Base-by-base conservation (phyloP, 495 filamentous ascomycete genomes). In the Barbatosphaeria neglecta region DNA sequence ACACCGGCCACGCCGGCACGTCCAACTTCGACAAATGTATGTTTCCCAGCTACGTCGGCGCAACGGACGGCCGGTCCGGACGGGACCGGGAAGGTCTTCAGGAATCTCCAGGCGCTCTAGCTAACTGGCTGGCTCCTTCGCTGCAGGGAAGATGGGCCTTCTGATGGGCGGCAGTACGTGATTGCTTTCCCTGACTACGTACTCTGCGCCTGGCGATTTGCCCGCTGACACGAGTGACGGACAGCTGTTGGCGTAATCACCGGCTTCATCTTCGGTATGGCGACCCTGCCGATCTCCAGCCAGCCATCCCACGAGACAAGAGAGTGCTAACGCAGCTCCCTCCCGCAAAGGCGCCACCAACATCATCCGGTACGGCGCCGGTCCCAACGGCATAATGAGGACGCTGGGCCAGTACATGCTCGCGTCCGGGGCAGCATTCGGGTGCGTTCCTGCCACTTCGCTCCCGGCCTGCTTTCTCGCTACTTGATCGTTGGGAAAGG, bases 381-480 rank as follows among this genome's bases (percentile, higher is more conserved):
- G 92, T 11, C 82, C 88, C 4, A 94, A 96, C 56, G 92, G 92
- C 39, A 82, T 94, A 52, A 83, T 94, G 74, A 76, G 92, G 51
- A 94, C 87, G 47, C 68, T 98, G 27, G 90, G 90, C 44, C 90
- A 96, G 67, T 96, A 94, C 62, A 98, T 98, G 92, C 60, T 89
- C 24, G 90, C 87, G n/a, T 96, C 92, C 22, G 88, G 89, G 38
- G 88, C 88, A 19, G 95, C 89, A 28, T 98, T 98, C 61, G 92
- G 92, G 92, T 97, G 76, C 43, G 79, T 47, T 52, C 45, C 31
- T 37, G 44, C 18, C 44, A 37, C 33, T n/a, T n/a, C n/a, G n/a
- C n/a, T n/a, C n/a, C n/a, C n/a, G n/a, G n/a, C n/a, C n/a, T n/a
- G n/a, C 37, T 20, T 47, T 44, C 13, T 22, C 40, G 24, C 17